A percentile compares a stretch with the other conserved stretches of the same genome.
Evolutionary conservation across 1,139 yeast genomes (phyloP).

Genomic region (Zygosaccharomyces pseudobailii): DNA sequence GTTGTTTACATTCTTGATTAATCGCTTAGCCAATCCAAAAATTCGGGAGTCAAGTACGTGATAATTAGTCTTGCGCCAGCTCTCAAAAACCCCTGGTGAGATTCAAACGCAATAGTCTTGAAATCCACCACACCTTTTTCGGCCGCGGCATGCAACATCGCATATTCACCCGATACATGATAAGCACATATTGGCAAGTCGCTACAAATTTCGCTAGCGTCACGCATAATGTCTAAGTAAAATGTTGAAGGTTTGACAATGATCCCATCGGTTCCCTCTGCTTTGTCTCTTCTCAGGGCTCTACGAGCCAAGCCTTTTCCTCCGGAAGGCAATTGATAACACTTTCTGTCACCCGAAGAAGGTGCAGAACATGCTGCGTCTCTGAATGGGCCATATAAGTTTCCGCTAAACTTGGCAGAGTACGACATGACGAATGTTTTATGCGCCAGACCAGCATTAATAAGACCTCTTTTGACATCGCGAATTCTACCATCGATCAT

Average conservation of each 20-base stretch:
- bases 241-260: slow-evolving; percentile 97
- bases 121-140: slow-evolving; percentile 91
- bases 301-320: slow-evolving; percentile 93
- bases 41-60: slow-evolving; percentile 93
- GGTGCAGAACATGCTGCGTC: slow-evolving; percentile 96
- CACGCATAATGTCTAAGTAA: slow-evolving; percentile 83
- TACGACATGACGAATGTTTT: slow-evolving; percentile 87
- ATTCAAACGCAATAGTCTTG: slow-evolving; percentile 84
- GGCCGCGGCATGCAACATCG: slow-evolving; percentile 98
- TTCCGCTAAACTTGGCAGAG: slow-evolving; percentile 90
- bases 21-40: slow-evolving; percentile 67
- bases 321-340: slow-evolving; percentile 90
- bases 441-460: slow-evolving; percentile 82
- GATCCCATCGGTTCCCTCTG: slow-evolving; percentile 93
- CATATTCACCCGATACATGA: slow-evolving; percentile 96
- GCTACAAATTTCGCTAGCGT: slow-evolving; percentile 74
- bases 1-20: not conserved
- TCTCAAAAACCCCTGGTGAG: slow-evolving; percentile 85
- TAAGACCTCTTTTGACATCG: slow-evolving; percentile 81
- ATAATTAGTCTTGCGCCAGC: slow-evolving; percentile 95
- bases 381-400: slow-evolving; percentile 93
- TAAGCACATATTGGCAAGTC: slow-evolving; percentile 92
- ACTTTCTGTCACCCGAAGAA: slow-evolving; percentile 82
- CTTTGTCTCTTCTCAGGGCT: slow-evolving; percentile 77
- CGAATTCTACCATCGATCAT: slow-evolving; percentile 95